Conservation (phyloP, 495 filamentous ascomycete genomes). For the Pyrenula massariospora region DNA sequence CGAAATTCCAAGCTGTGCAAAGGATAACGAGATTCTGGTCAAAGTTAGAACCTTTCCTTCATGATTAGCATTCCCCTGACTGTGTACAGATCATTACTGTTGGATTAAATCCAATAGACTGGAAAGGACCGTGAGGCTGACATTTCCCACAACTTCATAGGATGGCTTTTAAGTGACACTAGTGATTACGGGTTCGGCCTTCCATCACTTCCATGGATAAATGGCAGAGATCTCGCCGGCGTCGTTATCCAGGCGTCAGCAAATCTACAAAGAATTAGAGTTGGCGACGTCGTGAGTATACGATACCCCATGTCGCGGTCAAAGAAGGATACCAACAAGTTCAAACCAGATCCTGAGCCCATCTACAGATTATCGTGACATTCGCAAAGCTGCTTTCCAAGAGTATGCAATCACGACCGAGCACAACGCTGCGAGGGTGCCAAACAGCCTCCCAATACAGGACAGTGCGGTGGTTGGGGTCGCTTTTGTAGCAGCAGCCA, state of each 20-base stretch:
- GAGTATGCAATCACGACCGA: slow-evolving; percentile 52
- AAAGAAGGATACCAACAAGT: slow-evolving; percentile 8
- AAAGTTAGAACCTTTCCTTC: slow-evolving; percentile 18
- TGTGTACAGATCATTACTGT: slow-evolving; percentile 33
- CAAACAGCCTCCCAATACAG: slow-evolving; percentile 29
- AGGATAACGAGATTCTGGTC: slow-evolving; percentile 39
- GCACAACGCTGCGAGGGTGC: slow-evolving; percentile 51
- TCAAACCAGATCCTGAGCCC: slow-evolving; percentile 33
- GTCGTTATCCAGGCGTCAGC: slow-evolving; percentile 37
- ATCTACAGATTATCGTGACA: slow-evolving; percentile 61
- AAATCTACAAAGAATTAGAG: slow-evolving; percentile 28
- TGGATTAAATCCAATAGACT: slow-evolving; percentile 62
- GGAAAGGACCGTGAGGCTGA: slow-evolving; percentile 50
- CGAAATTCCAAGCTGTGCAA: slow-evolving; percentile 6
- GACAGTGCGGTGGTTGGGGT: slow-evolving; percentile 50
- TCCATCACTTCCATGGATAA: slow-evolving; percentile 52
- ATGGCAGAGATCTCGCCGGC: slow-evolving; percentile 52
- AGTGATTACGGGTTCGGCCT: slow-evolving; percentile 57
- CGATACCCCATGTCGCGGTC: slow-evolving; percentile 6
- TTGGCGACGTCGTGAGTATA: slow-evolving; percentile 33
- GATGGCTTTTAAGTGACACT: slow-evolving; percentile 1
- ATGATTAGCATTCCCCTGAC: slow-evolving; percentile 1
- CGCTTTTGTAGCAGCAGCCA: slow-evolving; percentile 46
- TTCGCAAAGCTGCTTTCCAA: slow-evolving; percentile 57
- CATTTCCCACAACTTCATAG: slow-evolving; percentile 10